Percentiles rank a stretch among this genome's conserved stretches.
These are phyloP conservation scores for Oropetium thomaeum DNA, from an alignment of 176 grass and related monocot genomes.

Conservation along the genomic window DNA sequence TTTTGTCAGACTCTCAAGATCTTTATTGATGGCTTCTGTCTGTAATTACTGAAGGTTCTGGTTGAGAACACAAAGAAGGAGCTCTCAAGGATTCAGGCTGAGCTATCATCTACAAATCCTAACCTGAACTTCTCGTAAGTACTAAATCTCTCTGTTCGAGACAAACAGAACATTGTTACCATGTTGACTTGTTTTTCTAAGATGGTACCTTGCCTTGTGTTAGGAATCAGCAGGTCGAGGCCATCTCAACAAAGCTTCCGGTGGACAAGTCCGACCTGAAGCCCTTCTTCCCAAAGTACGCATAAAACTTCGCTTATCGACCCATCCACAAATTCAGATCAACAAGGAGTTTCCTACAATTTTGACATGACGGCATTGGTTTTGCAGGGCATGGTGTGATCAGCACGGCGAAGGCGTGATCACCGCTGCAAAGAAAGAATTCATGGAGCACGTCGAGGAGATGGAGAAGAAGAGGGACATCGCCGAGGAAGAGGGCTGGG, in stretches of 20 bases:
- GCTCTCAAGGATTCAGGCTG: slow-evolving; percentile 79
- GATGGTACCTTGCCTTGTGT: not conserved
- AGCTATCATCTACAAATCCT: slow-evolving; percentile 59
- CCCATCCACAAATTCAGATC: not conserved
- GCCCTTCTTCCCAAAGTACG: slow-evolving; percentile 79
- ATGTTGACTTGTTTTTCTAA: not conserved
- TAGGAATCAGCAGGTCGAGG: slow-evolving; percentile 73
- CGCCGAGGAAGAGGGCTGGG: slow-evolving; percentile 30
- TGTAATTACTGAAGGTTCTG: slow-evolving; percentile 55
- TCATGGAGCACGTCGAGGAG: slow-evolving; percentile 66
- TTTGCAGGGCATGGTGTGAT: slow-evolving; percentile 76
- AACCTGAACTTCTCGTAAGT: slow-evolving; percentile 76
- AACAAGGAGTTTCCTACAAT: not conserved
- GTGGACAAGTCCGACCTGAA: slow-evolving; percentile 78
- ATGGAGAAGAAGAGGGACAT: slow-evolving; percentile 52
- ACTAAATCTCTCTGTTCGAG: not conserved
- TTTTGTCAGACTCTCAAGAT: not conserved
- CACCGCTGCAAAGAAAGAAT: slow-evolving; percentile 60
- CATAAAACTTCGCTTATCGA: not conserved
- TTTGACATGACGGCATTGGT: not conserved
- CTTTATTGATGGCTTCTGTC: not conserved
- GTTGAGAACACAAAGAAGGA: slow-evolving; percentile 86
- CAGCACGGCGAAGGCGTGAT: slow-evolving; percentile 63
- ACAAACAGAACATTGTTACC: not conserved
- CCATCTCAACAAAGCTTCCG: slow-evolving; percentile 83